Evolutionary conservation across 495 filamentous ascomycete genomes (phyloP), one percentile per base, ranked within the genome.

Genomic region (Penicillium ucsense): DNA sequence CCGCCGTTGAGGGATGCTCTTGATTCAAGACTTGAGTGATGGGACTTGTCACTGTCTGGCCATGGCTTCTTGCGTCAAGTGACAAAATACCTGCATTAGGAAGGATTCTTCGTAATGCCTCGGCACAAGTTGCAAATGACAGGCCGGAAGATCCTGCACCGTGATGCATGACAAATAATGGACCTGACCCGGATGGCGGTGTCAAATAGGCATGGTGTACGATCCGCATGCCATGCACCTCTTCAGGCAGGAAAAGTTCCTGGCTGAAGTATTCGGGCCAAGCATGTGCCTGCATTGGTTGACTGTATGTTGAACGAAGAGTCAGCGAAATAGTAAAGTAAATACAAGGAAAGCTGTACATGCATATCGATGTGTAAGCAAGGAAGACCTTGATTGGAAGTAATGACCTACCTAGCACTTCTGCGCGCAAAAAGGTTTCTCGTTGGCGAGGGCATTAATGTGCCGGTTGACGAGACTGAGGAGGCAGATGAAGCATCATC

Each of bases 201-300:
- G 73, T 94, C 31, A 96, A 67, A 62, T 99, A 99, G 48, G 81
- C 85, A 72, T 97, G 91, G 65, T 88, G 83, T 40, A 74, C 79
- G 31, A 86, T 76, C n/a, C 65, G 65, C 20, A 66, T 47, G 6
- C 59, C 50, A 29, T 68, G 56, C 43, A 53, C 43, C 47, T 65
- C 49, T 57, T 74, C 63, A 31, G 79, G 64, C 36, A 94, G 74
- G 58, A 82, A 88, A 39, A 94, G 75, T 58, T 95, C 89, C 52
- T 87, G 84, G 45, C 83, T 74, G 68, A 95, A 96, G 71, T 89
- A 95, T 41, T 85, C 80, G 10, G 83, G 85, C 92, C 92, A 98
- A 47, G 79, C 73, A n/a, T 90, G 53, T 32, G 76, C 59, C 62
- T 60, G 41, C n/a, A 58, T 45, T 42, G 63, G 57, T 50, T 65